These are phyloP conservation scores for Wallacemonas sp. DNA, from an alignment of 208 protist species.

Conservation along the genomic window DNA sequence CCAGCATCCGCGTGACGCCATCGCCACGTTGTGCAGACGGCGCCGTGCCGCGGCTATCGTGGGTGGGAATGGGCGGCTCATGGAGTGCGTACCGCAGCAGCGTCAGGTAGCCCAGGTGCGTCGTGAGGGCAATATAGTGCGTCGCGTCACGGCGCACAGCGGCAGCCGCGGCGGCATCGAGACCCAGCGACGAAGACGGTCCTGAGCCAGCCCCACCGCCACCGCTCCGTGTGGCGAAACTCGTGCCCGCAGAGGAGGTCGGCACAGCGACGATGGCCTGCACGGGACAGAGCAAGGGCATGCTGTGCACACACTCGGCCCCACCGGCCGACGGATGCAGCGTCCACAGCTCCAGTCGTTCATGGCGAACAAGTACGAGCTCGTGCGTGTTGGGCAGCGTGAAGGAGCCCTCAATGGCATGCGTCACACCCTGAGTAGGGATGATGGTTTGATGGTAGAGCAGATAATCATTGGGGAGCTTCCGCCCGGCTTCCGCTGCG, in stretches of 20 bases:
- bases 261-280: conserved; percentile 68
- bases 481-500: conserved; percentile 18
- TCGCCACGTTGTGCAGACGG: conserved; percentile 2
- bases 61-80: conserved; percentile 48
- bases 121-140: conserved; percentile 95
- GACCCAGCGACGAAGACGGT: not conserved
- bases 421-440: conserved; percentile 69
- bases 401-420: conserved; percentile 77
- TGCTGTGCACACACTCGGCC: conserved; percentile 67
- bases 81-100: conserved; percentile 94
- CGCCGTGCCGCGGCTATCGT: conserved; percentile 20
- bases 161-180: conserved; percentile 25
- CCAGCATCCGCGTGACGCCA: conserved; percentile 19
- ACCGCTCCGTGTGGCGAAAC: too few relatives aligned
- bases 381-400: conserved; percentile 69
- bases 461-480: conserved; percentile 28
- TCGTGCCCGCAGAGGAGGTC: conserved; percentile 1
- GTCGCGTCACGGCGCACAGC: conserved; percentile 13
- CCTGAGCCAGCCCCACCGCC: too few relatives aligned
- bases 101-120: conserved; percentile 93
- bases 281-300: conserved; percentile 56
- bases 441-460: conserved; percentile 88
- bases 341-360: conserved; percentile 73
- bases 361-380: conserved; percentile 68
- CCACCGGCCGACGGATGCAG: conserved; percentile 44